Evolutionary conservation across 495 filamentous ascomycete species (phyloP), one percentile per base, ranked within the genome.

Genomic region (Peziza echinospora): DNA sequence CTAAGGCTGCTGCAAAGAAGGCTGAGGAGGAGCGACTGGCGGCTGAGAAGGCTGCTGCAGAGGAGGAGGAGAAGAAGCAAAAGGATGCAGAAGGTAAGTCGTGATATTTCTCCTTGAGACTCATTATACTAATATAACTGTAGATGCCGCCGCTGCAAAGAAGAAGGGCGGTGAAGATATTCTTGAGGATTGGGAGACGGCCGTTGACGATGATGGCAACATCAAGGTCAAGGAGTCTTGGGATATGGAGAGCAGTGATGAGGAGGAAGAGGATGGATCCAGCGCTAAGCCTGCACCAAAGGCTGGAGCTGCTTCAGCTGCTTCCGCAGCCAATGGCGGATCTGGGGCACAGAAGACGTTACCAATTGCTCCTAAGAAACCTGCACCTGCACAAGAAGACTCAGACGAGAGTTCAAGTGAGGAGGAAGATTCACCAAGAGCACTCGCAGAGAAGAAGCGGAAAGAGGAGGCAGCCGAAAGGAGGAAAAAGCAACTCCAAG

Each of bases 201-300:
- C 80, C 42, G 82, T 78, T 23, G 84, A 82, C 41, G 75, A 78
- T 13, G 74, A 74, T 24, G 76, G 81, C 5, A n/a, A n/a, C n/a
- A n/a, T n/a, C n/a, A 75, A 81, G 47, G 69, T 92, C 43, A 94
- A 93, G 60, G 89, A 93, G 47, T 87, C 79, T 63, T 96, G 87
- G 87, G n/a, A n/a, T n/a, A 89, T 96, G 60, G 84, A 82, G 45
- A 73, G 78, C 24, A 76, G 76, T 0, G 86, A 82, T 4, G 84
- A 87, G 13, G 86, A 91, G 54, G 72, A 68, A 44, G 64, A 69
- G 46, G 66, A 68, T 28, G 28, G 49, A 44, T 23, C 49, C 22
- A 45, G 26, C 13, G 39, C 10, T 10, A 10, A 25, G 5, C 19
- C 54, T 23, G 19, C 25, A 25, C 21, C 52, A 7, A 26, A 52